Evolutionary conservation across 805 yeast genomes (phyloP), one percentile per base, ranked within the genome.

Genomic region (Candida chauliodis): DNA sequence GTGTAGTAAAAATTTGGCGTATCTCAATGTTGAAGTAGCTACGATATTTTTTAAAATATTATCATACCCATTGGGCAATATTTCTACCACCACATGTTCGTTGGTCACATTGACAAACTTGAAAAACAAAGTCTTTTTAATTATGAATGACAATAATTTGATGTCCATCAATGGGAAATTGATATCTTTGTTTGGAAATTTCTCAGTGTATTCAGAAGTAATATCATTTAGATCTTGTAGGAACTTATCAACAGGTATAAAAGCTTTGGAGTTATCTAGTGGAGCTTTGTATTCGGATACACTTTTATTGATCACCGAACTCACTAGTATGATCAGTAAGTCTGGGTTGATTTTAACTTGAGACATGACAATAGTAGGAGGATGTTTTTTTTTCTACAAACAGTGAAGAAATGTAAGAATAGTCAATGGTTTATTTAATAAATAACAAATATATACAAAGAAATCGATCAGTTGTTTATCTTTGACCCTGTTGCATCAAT

Each of bases 401-500:
- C 9, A 25, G 5, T 25, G 10, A 11, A 25, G 28, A 25, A 15
- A 25, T 25, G n/a, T 10, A 25, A n/a, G 6, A 25, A 8, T 9
- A 25, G n/a, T n/a, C n/a, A n/a, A n/a, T n/a, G n/a, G n/a, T n/a
- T n/a, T n/a, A n/a, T n/a, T n/a, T n/a, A 21, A 30, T 30, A 30
- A 30, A 30, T 30, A 30, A 20, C 14, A 16, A 16, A 29, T 16
- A 26, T 8, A 26, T 26, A 26, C 22, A 29, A 8, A 29, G 16
- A 7, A 17, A 17, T 16, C 18, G 15, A 19, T 13, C 4, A 31
- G 9, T 24, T 23, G 27, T 20, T 29, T 41, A 44, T 33, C 29
- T 36, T 39, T 37, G 41, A 37, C 38, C 45, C 28, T 78, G 81
- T 62, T 84, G 86, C 74, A 84, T 81, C 71, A 84, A 68, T 48